Evolutionary conservation across 768 basidiomycete species (phyloP), one percentile per base, ranked within the genome.

Genomic region (Lactarius sp.): DNA sequence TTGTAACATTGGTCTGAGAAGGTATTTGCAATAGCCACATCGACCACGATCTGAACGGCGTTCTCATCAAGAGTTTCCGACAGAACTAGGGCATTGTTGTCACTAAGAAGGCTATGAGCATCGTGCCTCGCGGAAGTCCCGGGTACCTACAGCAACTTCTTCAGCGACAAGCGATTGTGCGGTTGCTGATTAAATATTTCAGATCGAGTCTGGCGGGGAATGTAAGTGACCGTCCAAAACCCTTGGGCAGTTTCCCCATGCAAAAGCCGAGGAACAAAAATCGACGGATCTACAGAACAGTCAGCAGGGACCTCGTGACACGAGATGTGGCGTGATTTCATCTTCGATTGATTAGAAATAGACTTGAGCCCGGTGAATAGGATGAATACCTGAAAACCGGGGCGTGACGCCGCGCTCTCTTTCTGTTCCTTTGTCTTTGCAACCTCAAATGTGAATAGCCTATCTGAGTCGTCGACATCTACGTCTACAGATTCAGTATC

Each of bases 371-470:
- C 5, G 3, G 34, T 1, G 14, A n/a, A 36, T 16, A 13, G 13
- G 13, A 52, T 16, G 52, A 51, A 73, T 68, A 83, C 84, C 66
- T 70, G 73, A 68, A 84, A 84, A 0, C 83, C 83, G 2, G 74
- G 71, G 7, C 76, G 74, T 7, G 73, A 69, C 1, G 71, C 68
- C 3, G 83, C 81, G 6, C 75, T 74, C 66, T 85, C 85, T 59
- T 83, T 81, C 65, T 85, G 81, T 55, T 84, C 81, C 22, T 77
- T 77, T 6, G 79, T 82, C 69, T 84, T 82, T 0, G 76, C 71
- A 0, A 85, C 84, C 59, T 80, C 79, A 56, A 82, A 85, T 0
- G 77, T 77, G 67, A 81, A 82, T 59, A 85, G 71, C 14, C 83
- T 74, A 36, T 82, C 81, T 2, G 70, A 72, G 16, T 77, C 75